Base-by-base conservation (phyloP, 345 rosid genomes). In the Citrus reticulata region DNA sequence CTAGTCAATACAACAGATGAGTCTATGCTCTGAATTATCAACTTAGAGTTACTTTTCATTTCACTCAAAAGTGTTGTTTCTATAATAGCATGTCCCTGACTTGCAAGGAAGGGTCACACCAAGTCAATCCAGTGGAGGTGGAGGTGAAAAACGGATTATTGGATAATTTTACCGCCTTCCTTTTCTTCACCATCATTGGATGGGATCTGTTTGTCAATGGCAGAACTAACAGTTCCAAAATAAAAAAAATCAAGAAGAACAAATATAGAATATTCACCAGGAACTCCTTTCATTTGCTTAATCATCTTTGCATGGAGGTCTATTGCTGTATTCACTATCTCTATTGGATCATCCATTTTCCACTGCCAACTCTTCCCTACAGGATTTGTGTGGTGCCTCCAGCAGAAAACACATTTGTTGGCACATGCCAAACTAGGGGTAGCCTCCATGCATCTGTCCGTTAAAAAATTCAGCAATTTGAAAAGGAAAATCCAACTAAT, bases 361-460 rank as follows among this genome's bases (percentile, higher is more conserved):
- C 99, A 96, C 82, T 91, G 92, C 99, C 99, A 96, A 86, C 90
- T 96, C 91, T 93, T 96, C 68, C 98, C 99, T 10, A 96, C 98
- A 39, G 98, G 99, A 89, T 96, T 96, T 42, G 98, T 94, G 75
- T 96, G 99, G 86, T 94, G 99, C 90, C 99, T 94, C 99, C 98
- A 94, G 84, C 99, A 96, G 77, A 96, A 96, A 73, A 96, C 98
- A 90, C 98, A 96, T 86, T 96, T 94, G 85, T 94, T 96, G 71
- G 99, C 99, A 85, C 98, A 96, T 75, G 99, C 98, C 87, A 96
- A 88, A 88, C 98, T 93, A 61, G 98, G 99, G 42, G 98, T 96
- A 67, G 97, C 92, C 89, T 96, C 98, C 97, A 96, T 96, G 81
- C 99, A 96, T 80, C 99, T 94, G 87, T 80, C 51, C 73, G 60